Evolutionary conservation across 257 asterid species (phyloP), one percentile per base, ranked within the genome.

Genomic region (Dorcoceras hygrometricum): DNA sequence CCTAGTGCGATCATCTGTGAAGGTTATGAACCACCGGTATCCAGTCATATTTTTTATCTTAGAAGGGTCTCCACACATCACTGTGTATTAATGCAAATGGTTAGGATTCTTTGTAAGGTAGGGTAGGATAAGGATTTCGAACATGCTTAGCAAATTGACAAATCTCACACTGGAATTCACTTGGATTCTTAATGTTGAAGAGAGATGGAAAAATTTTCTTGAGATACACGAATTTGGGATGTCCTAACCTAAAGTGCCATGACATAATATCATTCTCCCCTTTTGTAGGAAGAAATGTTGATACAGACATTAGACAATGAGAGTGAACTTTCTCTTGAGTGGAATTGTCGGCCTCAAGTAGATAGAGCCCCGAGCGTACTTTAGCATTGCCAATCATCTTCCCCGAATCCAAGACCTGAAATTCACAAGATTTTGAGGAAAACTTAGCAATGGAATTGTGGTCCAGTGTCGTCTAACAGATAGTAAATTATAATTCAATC

Each of bases 381-480:
- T 63, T 32, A 63, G 36, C 67, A 63, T 24, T 39, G 57, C 57
- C 32, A 39, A 62, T 62, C 66, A 25, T 23, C 66, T 62, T 62
- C 62, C 31, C 19, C 19, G 18, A 25, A 8, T 9, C 22, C 36
- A 24, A 25, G 28, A 3, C 62, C 62, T 24, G n/a, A 25, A 57
- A 57, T 3, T 10, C 32, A 57, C 62, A 25, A 24, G n/a, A 12
- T 22, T 25, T 57, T 8, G 62, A 9, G 1, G 14, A 57, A 10
- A 57, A 57, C 0, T 57, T 57, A 57, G 11, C 19, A 9, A 19
- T 1, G 20, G n/a, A 34, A 32, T 36, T 34, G 20, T 20, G 31
- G 25, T 6, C 8, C 7, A 10, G 55, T n/a, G 22, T 26, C n/a
- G n/a, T n/a, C n/a, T n/a, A n/a, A n/a, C n/a, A n/a, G n/a, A n/a